phyloP scores from a whole-genome alignment of 768 basidiomycete genomes.

The Exidia glandulosa region DNA sequence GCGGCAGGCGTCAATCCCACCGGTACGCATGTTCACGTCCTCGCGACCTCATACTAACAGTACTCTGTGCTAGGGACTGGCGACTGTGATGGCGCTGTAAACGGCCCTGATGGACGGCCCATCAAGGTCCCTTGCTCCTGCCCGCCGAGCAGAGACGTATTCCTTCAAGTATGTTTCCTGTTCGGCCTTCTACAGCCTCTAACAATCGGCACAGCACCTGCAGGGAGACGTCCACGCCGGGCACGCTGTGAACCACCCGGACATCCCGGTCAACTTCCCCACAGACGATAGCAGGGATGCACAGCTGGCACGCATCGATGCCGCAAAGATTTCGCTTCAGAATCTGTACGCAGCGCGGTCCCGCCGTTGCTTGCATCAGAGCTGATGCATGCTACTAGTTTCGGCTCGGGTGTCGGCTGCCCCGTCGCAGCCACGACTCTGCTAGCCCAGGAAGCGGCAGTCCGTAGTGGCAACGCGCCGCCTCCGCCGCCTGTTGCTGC shows the following conservation, averaged over 20 bases:
- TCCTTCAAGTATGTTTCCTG: constrained; percentile 1
- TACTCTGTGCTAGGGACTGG: constrained; percentile 14
- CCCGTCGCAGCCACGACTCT: constrained; percentile 57
- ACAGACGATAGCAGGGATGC: constrained; percentile 42
- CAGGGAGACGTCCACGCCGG: constrained; percentile 50
- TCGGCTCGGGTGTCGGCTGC: constrained; percentile 55
- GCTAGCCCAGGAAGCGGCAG: background rate
- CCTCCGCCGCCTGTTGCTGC: too few species aligned
- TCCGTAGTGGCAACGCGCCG: background rate
- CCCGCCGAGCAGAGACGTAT: constrained; percentile 13
- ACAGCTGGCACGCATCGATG: constrained; percentile 44
- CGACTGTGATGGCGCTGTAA: constrained; percentile 26
- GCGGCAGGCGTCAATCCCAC: constrained; percentile 48
- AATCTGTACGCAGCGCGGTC: too few species aligned
- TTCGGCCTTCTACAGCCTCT: background rate
- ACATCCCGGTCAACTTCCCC: constrained; percentile 49
- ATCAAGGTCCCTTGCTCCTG: constrained; percentile 25
- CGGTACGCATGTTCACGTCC: constrained; percentile 9
- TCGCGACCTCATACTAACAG: background rate
- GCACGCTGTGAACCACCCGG: constrained; percentile 53
- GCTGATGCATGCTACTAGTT: too few species aligned
- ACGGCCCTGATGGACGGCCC: constrained; percentile 20
- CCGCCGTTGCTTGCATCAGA: too few species aligned
- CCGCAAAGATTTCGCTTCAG: constrained; percentile 57
- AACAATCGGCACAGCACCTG: constrained; percentile 13